Evolutionary conservation across 768 basidiomycete genomes (phyloP).

Genomic region (Rhizopogon vesiculosus): DNA sequence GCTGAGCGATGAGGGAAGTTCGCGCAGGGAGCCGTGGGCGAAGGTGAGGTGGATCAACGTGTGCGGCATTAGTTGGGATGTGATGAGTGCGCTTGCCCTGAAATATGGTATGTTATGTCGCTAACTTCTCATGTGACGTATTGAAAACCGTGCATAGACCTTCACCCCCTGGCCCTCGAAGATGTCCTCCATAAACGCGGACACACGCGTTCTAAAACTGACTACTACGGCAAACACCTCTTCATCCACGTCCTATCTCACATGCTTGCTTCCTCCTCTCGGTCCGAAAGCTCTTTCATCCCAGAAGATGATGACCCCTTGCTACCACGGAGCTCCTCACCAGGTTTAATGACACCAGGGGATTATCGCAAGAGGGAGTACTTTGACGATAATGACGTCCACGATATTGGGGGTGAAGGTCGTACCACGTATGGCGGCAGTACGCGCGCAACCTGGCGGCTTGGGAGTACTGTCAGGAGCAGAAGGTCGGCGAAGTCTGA

Average conservation of each 20-base stretch:
- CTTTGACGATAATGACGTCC: not conserved
- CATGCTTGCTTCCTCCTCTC: conserved; percentile 31
- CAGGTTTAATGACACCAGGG: conserved; percentile 13
- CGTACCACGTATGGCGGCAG: conserved; percentile 2
- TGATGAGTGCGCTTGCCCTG: conserved; percentile 61
- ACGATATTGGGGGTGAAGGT: not conserved
- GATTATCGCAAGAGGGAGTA: conserved; percentile 2
- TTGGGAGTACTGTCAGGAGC: conserved; percentile 1
- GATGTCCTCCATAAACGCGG: conserved; percentile 57
- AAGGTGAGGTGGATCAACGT: conserved; percentile 76
- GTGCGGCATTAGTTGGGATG: conserved; percentile 66
- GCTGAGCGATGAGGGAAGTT: conserved; percentile 40
- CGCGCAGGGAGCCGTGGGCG: conserved; percentile 52
- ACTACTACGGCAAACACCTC: conserved; percentile 67
- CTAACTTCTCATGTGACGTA: conserved; percentile 5
- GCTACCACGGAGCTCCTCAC: conserved; percentile 27
- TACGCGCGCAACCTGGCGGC: conserved; percentile 5
- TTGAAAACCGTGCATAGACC: conserved; percentile 31
- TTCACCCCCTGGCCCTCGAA: conserved; percentile 71
- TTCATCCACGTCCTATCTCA: conserved; percentile 70
- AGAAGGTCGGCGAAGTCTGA: not conserved
- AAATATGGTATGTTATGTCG: conserved; percentile 50
- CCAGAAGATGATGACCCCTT: not conserved
- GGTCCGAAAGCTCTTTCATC: conserved; percentile 8
- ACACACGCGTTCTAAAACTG: conserved; percentile 59